A percentile compares a stretch with the other conserved stretches of the same genome.
These are phyloP conservation scores for Mrakia gelida DNA, from an alignment of 768 basidiomycete genomes.

Conservation along the genomic window DNA sequence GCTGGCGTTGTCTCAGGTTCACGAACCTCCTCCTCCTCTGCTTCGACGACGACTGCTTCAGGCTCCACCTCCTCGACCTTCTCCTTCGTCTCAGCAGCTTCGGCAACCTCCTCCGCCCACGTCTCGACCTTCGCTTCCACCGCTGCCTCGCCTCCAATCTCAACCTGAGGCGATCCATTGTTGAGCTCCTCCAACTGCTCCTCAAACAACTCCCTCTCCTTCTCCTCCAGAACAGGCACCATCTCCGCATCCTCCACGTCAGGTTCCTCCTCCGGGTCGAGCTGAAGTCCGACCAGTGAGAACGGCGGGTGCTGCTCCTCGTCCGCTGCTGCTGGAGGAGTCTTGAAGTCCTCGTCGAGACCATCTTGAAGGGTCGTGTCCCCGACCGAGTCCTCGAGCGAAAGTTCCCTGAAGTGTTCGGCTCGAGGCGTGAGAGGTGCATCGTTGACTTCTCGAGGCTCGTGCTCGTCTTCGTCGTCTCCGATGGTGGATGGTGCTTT, in stretches of 20 bases:
- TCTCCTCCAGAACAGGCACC: not conserved
- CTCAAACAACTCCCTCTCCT: not conserved
- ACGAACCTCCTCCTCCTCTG: not conserved
- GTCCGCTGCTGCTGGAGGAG: not conserved
- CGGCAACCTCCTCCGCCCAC: slow-evolving; percentile 12
- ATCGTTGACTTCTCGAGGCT: slow-evolving; percentile 2
- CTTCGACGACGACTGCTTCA: not conserved
- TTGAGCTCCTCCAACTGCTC: slow-evolving; percentile 4
- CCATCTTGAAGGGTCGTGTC: not conserved
- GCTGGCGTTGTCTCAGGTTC: not conserved
- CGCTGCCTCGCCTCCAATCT: slow-evolving; percentile 14
- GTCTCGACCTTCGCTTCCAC: slow-evolving; percentile 17
- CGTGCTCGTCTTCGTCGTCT: not conserved
- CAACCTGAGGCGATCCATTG: not conserved
- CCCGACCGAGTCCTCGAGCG: not conserved
- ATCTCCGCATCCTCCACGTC: slow-evolving; percentile 10
- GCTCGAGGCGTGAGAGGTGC: slow-evolving; percentile 20
- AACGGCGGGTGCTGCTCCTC: not conserved
- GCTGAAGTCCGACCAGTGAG: not conserved
- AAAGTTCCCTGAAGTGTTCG: slow-evolving; percentile 9
- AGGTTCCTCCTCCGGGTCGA: not conserved
- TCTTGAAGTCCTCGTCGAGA: not conserved
- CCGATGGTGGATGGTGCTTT: not conserved
- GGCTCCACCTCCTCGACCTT: not conserved
- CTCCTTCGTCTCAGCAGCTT: not conserved